These are phyloP conservation scores for Fusarium duplospermum DNA, from an alignment of 2,329 filamentous ascomycete species.

Conservation along the genomic window DNA sequence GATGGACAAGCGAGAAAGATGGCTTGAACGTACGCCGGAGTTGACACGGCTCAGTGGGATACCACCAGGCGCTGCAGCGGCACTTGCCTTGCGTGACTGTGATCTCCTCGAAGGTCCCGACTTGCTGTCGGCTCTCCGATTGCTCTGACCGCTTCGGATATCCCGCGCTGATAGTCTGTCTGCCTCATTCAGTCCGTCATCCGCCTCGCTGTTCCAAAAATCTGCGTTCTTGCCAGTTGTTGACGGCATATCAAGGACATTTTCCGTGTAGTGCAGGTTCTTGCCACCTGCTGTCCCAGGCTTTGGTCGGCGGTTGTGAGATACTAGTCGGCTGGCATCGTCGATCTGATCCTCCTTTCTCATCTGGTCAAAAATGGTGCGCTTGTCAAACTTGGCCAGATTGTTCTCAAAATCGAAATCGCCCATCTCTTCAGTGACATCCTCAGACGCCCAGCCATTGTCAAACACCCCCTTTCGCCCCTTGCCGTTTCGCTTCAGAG, in stretches of 20 bases:
- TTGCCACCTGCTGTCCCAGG: constrained; percentile 83
- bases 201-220: constrained; percentile 81
- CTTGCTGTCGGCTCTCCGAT: constrained; percentile 65
- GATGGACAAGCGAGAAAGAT: constrained; percentile 47
- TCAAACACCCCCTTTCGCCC: constrained; percentile 61
- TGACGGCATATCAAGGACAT: constrained; percentile 78
- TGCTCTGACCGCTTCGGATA: constrained; percentile 62
- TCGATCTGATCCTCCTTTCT: constrained; percentile 87
- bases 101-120: constrained; percentile 61
- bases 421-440: constrained; percentile 92
- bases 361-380: constrained; percentile 90
- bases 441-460: constrained; percentile 95
- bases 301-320: constrained; percentile 80
- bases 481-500: constrained; percentile 67
- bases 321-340: constrained; percentile 90
- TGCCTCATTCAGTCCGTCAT: constrained; percentile 64
- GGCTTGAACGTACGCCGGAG: constrained; percentile 55
- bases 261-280: constrained; percentile 92
- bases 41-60: constrained; percentile 61
- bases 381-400: constrained; percentile 94
- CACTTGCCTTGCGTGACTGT: constrained; percentile 68
- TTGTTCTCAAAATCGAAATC: constrained; percentile 95
- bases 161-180: constrained; percentile 64
- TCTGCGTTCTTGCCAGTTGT: constrained; percentile 58
- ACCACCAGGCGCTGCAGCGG: constrained; percentile 49